Base-by-base conservation (phyloP, 768 basidiomycete species). In the Tremella fuciformis region DNA sequence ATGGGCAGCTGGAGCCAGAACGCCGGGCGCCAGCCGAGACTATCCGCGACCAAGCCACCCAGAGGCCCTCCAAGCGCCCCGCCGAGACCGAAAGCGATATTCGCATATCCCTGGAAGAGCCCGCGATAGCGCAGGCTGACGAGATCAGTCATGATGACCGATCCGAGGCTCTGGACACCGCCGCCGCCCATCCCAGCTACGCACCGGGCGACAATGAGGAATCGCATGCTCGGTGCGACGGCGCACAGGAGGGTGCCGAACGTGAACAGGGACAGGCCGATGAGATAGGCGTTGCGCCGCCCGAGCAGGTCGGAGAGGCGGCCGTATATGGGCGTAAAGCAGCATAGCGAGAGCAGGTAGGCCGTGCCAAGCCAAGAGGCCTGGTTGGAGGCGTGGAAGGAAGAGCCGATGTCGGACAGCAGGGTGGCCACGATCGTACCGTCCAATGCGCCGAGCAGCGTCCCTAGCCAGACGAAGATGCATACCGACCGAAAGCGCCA, bases 51-150 rank as follows among this genome's bases (percentile, higher is more conserved):
- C 62, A 63, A 73, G 13, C 76, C 78, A 18, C 80, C 80, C 0
- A 79, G 55, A 0, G 79, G 78, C 1, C 79, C 79, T 22, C 71
- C 70, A 25, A 69, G 38, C 0, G 78, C 79, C 0, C 71, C 65
- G 55, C 92, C 92, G 53, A 89, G 79, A 42, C 91, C 92, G 72
- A 85, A 94, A 62, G 90, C 67, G 66, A 65, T 49, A 55, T 75
- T 77, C 2, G 55, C 56, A 48, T 58, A 61, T 8, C 61, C 61
- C 24, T 98, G 94, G 71, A 91, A 94, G 8, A 94, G 77, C 1
- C 91, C 93, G 53, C 93, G 83, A 60, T 89, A 86, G 72, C 70
- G 89, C 86, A 97, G 77, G 13, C 91, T 90, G 58, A 97, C 87
- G 21, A 96, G 80, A 79, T 98, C 93, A 6, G 88, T 87, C 56